Conservation (phyloP, 1,284 basidiomycete species). For the Marasmius fiardii region DNA sequence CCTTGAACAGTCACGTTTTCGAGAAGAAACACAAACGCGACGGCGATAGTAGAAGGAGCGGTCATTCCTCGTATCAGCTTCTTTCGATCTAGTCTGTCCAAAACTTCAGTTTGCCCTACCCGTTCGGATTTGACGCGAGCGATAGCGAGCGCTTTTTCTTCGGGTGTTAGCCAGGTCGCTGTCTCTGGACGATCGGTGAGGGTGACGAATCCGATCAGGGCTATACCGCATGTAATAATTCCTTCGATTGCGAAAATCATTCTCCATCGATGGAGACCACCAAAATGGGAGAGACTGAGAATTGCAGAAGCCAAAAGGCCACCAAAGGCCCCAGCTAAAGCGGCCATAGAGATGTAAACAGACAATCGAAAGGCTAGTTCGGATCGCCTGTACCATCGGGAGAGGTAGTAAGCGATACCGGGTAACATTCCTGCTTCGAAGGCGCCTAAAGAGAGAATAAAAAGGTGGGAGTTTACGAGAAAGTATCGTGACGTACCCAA, state of each 20-base stretch:
- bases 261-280: not conserved
- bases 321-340: not conserved
- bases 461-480: not conserved
- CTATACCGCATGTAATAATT: too few relatives aligned
- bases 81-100: not conserved
- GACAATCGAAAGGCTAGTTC: not conserved
- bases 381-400: not conserved
- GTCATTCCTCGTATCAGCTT: not conserved
- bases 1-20: not conserved
- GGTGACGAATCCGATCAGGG: too few relatives aligned
- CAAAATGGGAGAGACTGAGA: not conserved
- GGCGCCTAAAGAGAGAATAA: not conserved
- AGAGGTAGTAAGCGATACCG: not conserved
- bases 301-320: not conserved
- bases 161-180: not conserved
- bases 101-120: not conserved
- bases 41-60: not conserved
- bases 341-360: not conserved
- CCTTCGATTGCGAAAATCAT: conserved; percentile 1
- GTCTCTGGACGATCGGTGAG: too few relatives aligned
- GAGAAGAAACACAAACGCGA: not conserved
- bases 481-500: not conserved
- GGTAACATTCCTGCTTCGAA: not conserved
- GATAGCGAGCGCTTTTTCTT: conserved; percentile 1
- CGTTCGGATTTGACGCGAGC: conserved; percentile 1